Conservation (phyloP, 1,284 basidiomycete species). For the Trametes versicolor region DNA sequence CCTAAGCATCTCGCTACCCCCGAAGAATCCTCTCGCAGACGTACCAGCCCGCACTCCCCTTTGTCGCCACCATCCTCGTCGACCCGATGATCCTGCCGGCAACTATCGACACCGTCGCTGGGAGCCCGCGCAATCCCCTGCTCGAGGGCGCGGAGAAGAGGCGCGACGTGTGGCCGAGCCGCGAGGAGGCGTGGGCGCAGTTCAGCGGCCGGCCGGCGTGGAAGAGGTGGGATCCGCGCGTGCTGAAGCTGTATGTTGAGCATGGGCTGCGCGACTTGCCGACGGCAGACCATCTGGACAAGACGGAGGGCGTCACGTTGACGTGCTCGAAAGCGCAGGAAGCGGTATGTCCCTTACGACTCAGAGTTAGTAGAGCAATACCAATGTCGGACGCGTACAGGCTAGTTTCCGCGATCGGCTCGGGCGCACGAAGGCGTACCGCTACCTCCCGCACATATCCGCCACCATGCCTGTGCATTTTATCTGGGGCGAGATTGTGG, state of each 20-base stretch:
- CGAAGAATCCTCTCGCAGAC: constrained; percentile 52
- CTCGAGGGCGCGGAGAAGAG: constrained; percentile 48
- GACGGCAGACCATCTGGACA: constrained; percentile 55
- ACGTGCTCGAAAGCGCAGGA: constrained; percentile 59
- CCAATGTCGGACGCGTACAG: constrained; percentile 44
- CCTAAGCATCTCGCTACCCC: neutral
- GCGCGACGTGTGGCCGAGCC: constrained; percentile 59
- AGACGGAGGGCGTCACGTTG: constrained; percentile 57
- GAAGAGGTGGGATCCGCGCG: constrained; percentile 61
- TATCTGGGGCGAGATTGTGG: constrained; percentile 58
- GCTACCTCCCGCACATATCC: constrained; percentile 49
- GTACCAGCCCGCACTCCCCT: constrained; percentile 50
- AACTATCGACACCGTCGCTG: constrained; percentile 24
- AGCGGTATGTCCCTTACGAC: constrained; percentile 38
- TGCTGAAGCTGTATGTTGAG: constrained; percentile 54
- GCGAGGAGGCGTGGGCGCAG: constrained; percentile 54
- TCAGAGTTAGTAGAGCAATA: no score
- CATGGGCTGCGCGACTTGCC: constrained; percentile 57
- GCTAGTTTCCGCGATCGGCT: constrained; percentile 55
- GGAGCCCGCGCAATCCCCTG: constrained; percentile 39
- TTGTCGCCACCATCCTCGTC: constrained; percentile 51
- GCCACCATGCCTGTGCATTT: constrained; percentile 55
- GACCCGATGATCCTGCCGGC: constrained; percentile 54
- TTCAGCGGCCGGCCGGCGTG: constrained; percentile 51
- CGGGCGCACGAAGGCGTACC: constrained; percentile 49